These are phyloP conservation scores for Oryza officinalis DNA, from an alignment of 176 grass and related monocot genomes.

Conservation along the genomic window DNA sequence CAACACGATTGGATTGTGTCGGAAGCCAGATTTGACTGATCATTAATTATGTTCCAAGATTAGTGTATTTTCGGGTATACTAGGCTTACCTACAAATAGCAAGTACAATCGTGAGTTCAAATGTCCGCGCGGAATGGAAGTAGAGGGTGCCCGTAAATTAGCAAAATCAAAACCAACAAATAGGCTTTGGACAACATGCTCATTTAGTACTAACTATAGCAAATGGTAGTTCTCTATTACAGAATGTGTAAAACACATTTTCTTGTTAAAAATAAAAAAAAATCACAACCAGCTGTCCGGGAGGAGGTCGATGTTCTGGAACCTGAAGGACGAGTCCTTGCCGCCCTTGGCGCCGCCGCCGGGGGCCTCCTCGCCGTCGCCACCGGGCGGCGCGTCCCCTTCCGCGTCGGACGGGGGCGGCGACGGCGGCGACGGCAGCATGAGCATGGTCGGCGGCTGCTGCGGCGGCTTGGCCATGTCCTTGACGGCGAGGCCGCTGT, in stretches of 20 bases:
- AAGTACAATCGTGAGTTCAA: no score
- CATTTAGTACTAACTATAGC: no score
- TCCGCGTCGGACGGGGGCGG: not conserved
- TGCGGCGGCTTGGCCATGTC: slow-evolving; percentile 13
- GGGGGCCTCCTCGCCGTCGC: slow-evolving; percentile 30
- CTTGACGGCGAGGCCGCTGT: slow-evolving; percentile 10
- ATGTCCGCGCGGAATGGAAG: no score
- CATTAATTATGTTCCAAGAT: not conserved
- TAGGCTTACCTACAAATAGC: no score
- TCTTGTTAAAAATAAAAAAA: not conserved
- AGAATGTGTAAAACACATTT: not conserved
- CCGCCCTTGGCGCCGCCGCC: slow-evolving; percentile 34
- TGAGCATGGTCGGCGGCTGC: not conserved
- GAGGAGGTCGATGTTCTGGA: slow-evolving; percentile 88
- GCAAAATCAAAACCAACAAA: no score
- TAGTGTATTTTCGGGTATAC: no score
- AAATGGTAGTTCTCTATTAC: not conserved
- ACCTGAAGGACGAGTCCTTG: slow-evolving; percentile 67
- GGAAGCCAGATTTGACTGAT: no score
- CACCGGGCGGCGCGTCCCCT: not conserved
- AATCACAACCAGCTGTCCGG: slow-evolving; percentile 70
- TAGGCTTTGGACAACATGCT: no score
- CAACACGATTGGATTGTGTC: no score
- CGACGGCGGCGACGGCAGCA: slow-evolving; percentile 5
- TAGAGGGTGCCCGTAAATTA: no score